Evolutionary conservation across 108 stramenopile genomes (phyloP).

Genomic region (Stephanodiscus triporus): DNA sequence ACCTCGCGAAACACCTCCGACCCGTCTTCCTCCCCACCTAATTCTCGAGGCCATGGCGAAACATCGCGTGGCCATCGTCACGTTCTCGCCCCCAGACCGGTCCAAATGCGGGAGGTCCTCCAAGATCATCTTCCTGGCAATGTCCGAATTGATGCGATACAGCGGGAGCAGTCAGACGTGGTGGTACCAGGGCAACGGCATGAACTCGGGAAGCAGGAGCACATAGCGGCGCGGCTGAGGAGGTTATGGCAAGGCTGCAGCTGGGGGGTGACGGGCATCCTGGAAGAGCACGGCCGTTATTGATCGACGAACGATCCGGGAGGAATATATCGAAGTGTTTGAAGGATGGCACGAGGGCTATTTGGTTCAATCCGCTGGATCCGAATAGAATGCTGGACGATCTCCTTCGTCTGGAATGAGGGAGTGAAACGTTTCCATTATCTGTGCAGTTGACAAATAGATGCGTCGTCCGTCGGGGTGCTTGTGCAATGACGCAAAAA

Average conservation of each 20-base stretch:
- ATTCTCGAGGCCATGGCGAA: conserved; percentile 62
- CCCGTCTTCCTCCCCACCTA: conserved; percentile 82
- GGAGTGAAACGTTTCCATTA: neutral
- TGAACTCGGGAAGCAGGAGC: conserved; percentile 85
- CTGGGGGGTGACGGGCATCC: conserved; percentile 40
- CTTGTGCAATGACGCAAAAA: neutral
- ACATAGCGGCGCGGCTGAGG: conserved; percentile 95
- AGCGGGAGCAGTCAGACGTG: conserved; percentile 88
- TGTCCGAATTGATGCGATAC: conserved; percentile 70
- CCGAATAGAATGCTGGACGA: conserved; percentile 66
- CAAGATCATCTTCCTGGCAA: conserved; percentile 47
- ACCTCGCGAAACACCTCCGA: conserved; percentile 84
- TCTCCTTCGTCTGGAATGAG: conserved; percentile 61
- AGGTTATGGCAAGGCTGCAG: conserved; percentile 59
- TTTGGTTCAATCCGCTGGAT: conserved; percentile 87
- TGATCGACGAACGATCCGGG: conserved; percentile 95
- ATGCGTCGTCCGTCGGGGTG: neutral
- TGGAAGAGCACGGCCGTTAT: conserved; percentile 76
- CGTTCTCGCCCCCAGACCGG: conserved; percentile 85
- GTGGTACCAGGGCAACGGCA: conserved; percentile 77
- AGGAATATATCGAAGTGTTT: conserved; percentile 83
- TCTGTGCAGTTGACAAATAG: neutral
- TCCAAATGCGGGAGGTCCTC: conserved; percentile 79
- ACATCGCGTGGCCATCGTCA: conserved; percentile 91
- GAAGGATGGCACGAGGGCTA: conserved; percentile 71